Percentiles rank a stretch among this genome's conserved stretches.
Conservation (phyloP, 129 eudicot species). For the sunflower (Helianthus annuus) region HanXRQr2.0-SUNRISE NC_035440.2:22116167-22116666, state of each 20-base stretch:
- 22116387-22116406: slow-evolving; percentile 62
- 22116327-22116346: neutral
- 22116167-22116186: slow-evolving; percentile 59
- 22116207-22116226: slow-evolving; percentile 11
- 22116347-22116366: slow-evolving; percentile 11
- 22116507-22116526: slow-evolving; percentile 50
- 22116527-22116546: slow-evolving; percentile 59
- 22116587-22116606: slow-evolving; percentile 49
- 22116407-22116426: slow-evolving; percentile 51
- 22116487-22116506: slow-evolving; percentile 51
- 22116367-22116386: slow-evolving; percentile 7
- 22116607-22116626: slow-evolving; percentile 33
- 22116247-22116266: slow-evolving; percentile 10
- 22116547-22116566: slow-evolving; percentile 41
- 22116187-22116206: slow-evolving; percentile 28
- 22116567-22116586: slow-evolving; percentile 62
- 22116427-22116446: slow-evolving; percentile 55
- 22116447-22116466: slow-evolving; percentile 47
- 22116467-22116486: slow-evolving; percentile 50
- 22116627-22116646: slow-evolving; percentile 37
- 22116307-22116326: neutral
- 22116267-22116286: slow-evolving; percentile 5
- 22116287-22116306: neutral
- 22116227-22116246: slow-evolving; percentile 7
- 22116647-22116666: slow-evolving; percentile 32